Evolutionary conservation across 2,329 filamentous ascomycete species (phyloP).

Genomic region (Dactylellina sp.): DNA sequence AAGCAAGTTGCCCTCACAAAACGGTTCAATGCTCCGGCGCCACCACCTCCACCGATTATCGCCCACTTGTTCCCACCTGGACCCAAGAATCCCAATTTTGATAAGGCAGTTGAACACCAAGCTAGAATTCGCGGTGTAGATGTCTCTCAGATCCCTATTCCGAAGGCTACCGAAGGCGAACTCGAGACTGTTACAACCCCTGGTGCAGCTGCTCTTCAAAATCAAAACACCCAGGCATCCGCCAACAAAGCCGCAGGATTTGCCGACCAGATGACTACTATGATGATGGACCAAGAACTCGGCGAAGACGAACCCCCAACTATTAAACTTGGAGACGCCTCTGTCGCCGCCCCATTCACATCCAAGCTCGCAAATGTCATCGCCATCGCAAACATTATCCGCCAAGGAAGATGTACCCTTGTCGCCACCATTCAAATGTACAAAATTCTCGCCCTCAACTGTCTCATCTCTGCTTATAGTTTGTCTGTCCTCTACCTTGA

Average conservation of each 20-base stretch:
- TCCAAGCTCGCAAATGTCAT: constrained; percentile 97
- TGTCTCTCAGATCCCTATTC: constrained; percentile 63
- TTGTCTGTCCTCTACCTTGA: constrained; percentile 95
- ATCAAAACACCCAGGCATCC: constrained; percentile 67
- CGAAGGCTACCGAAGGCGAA: constrained; percentile 58
- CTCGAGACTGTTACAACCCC: constrained; percentile 76
- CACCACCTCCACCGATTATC: constrained; percentile 91
- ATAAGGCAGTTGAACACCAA: constrained; percentile 89
- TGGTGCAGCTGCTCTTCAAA: constrained; percentile 72
- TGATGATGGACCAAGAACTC: constrained; percentile 86
- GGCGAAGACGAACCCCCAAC: constrained; percentile 91
- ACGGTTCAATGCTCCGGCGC: constrained; percentile 90
- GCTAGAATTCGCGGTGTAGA: constrained; percentile 80
- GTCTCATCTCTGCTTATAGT: constrained; percentile 96
- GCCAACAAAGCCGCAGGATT: constrained; percentile 79
- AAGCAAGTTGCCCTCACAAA: constrained; percentile 93
- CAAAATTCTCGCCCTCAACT: constrained; percentile 98
- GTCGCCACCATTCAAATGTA: constrained; percentile 99
- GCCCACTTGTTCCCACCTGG: constrained; percentile 95
- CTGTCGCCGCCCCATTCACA: constrained; percentile 95
- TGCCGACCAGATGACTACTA: constrained; percentile 86
- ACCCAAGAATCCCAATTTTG: constrained; percentile 89
- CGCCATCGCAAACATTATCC: constrained; percentile 97
- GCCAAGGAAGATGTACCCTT: constrained; percentile 95
- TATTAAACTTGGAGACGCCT: constrained; percentile 96